A percentile compares a stretch with the other conserved stretches of the same genome.
Conservation (phyloP, 225 moss, liverwort and hornwort genomes). For the Takakia lepidozioides region DNA sequence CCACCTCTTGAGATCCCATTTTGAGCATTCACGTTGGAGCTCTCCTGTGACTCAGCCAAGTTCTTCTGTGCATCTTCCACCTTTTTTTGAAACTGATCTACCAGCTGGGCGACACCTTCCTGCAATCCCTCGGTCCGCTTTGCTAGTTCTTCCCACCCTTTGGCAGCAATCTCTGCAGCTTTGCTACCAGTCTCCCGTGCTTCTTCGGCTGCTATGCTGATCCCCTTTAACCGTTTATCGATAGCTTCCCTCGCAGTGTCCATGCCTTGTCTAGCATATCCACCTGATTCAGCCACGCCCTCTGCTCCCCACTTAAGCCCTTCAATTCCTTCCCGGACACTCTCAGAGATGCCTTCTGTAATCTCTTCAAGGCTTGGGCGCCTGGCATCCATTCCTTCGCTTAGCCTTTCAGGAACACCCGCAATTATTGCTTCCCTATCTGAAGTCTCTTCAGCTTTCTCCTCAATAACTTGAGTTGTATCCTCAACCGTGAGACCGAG, state of each 20-base stretch:
- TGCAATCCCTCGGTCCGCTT: constrained; percentile 31
- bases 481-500: constrained; percentile 29
- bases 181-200: constrained; percentile 35
- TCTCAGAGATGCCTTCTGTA: constrained; percentile 19
- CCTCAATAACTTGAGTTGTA: constrained; percentile 21
- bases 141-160: constrained; percentile 32
- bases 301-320: constrained; percentile 41
- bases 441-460: constrained; percentile 27
- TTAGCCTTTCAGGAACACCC: too few species aligned
- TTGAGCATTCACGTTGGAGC: too few species aligned
- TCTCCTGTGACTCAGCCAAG: too few species aligned
- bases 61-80: too few species aligned
- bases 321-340: constrained; percentile 40
- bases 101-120: too few species aligned
- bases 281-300: constrained; percentile 29
- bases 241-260: constrained; percentile 43
- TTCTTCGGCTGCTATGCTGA: constrained; percentile 42
- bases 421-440: constrained; percentile 35
- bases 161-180: constrained; percentile 35
- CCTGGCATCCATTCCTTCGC: too few species aligned
- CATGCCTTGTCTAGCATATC: constrained; percentile 25
- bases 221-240: constrained; percentile 33
- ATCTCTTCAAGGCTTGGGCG: constrained; percentile 41
- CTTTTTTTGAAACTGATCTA: too few species aligned
- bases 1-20: too few species aligned